Base-by-base conservation (phyloP, 495 filamentous ascomycete species). In the Xylaria bambusicola region DNA sequence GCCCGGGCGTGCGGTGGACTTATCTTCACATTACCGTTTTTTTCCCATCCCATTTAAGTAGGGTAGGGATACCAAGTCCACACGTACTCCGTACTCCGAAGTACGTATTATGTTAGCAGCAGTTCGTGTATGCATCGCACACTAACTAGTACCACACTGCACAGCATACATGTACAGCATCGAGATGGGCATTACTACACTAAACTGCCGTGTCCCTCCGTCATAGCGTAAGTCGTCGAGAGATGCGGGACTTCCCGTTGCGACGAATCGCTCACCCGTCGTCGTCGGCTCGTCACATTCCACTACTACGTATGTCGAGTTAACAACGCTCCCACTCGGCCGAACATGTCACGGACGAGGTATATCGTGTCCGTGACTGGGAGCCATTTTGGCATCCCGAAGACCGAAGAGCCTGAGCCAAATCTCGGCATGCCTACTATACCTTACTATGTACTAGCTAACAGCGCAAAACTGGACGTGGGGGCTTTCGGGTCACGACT, bases 191-290 rank as follows among this genome's bases (percentile, higher is more conserved):
- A n/a, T n/a, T n/a, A n/a, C n/a, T n/a, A n/a, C n/a, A n/a, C n/a
- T n/a, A n/a, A n/a, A n/a, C n/a, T n/a, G n/a, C n/a, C n/a, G n/a
- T n/a, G n/a, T n/a, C n/a, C n/a, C n/a, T n/a, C n/a, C n/a, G n/a
- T n/a, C n/a, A n/a, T n/a, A n/a, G n/a, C n/a, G n/a, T n/a, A n/a
- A n/a, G n/a, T n/a, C n/a, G n/a, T n/a, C n/a, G n/a, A n/a, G n/a
- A n/a, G 20, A 10, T 21, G 38, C 50, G 35, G 50, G 21, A 27
- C 35, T 27, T 41, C 10, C 23, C 36, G 36, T 36, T 29, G 23
- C 13, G 40, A 35, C 52, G 13, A 44, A 55, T 55, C 36, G 21
- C 53, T 56, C 51, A 53, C n/a, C 15, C 27, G 38, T n/a, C 21
- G 23, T 20, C 6, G 21, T 26, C 50, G 15, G 15, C 27, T 41